phyloP scores from a whole-genome alignment of 1,284 basidiomycete genomes.

The Boletus coffeatus region DNA sequence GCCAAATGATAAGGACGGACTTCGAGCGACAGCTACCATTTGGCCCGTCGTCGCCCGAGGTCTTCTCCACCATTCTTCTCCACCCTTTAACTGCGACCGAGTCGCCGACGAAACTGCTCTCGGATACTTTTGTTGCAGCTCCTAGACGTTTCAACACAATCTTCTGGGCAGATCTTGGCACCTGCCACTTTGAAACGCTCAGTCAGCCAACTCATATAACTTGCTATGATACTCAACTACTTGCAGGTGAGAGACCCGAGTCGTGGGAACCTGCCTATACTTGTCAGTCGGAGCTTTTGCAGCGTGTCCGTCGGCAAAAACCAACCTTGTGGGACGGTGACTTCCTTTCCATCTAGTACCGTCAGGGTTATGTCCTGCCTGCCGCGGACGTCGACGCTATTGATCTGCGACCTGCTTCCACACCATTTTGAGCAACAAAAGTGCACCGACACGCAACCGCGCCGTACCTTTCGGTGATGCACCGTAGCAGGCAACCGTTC shows the following conservation, averaged over 20 bases:
- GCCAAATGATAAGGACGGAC: too few species aligned
- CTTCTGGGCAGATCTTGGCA: neutral
- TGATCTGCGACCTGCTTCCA: constrained; percentile 44
- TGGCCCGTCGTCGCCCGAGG: too few species aligned
- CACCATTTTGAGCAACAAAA: constrained; percentile 3
- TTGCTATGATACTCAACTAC: neutral
- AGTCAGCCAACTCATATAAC: neutral
- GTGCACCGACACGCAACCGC: constrained; percentile 2
- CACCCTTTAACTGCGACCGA: too few species aligned
- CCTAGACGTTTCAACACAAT: neutral
- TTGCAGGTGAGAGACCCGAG: neutral
- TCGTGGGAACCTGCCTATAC: constrained; percentile 52
- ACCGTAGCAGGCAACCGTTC: constrained; percentile 48
- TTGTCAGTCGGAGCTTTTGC: constrained; percentile 11
- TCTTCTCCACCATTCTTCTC: too few species aligned
- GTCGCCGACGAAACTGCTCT: too few species aligned
- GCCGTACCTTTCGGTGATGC: constrained; percentile 39
- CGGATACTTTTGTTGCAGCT: neutral
- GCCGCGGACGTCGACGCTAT: constrained; percentile 60
- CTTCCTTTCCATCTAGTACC: constrained; percentile 90
- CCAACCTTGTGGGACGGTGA: constrained; percentile 87
- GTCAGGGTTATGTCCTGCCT: constrained; percentile 85
- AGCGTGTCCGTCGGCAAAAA: constrained; percentile 6
- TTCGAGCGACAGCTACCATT: too few species aligned
- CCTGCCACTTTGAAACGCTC: neutral